Evolutionary conservation across 1,284 basidiomycete species (phyloP).

Genomic region (Microstroma glucosiphilum): DNA sequence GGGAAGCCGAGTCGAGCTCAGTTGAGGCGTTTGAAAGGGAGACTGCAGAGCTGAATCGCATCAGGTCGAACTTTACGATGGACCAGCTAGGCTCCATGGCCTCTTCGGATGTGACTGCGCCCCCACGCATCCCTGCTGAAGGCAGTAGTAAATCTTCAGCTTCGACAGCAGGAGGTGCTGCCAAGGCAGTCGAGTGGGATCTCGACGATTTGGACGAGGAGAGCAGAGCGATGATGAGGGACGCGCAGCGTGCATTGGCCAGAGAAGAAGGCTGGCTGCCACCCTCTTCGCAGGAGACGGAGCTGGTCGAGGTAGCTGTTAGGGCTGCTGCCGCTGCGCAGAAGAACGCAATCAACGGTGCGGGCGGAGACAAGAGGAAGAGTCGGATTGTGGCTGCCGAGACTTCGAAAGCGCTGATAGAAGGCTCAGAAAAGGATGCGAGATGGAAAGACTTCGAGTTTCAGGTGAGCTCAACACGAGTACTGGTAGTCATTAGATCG

Average conservation of each 20-base stretch:
- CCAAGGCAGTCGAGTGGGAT: no score
- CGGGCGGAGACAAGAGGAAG: no score
- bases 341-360: slow-evolving; percentile 13
- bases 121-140: no score
- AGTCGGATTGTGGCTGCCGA: no score
- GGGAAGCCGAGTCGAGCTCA: slow-evolving; percentile 26
- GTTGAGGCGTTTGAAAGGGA: slow-evolving; percentile 29
- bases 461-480: background rate
- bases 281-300: slow-evolving; percentile 10
- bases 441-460: slow-evolving; percentile 31
- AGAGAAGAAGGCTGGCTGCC: background rate
- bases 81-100: no score
- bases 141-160: no score
- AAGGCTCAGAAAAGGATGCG: slow-evolving; percentile 30
- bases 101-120: no score
- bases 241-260: background rate
- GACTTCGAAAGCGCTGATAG: background rate
- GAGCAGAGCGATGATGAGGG: slow-evolving; percentile 5
- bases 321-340: slow-evolving; percentile 11
- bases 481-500: no score
- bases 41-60: slow-evolving; percentile 11
- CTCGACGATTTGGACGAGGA: slow-evolving; percentile 20
- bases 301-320: slow-evolving; percentile 13
- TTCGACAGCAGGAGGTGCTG: no score
- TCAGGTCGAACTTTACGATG: no score